phyloP scores from a whole-genome alignment of 1,284 basidiomycete species.

The Ceraceosorus guamensis region DNA sequence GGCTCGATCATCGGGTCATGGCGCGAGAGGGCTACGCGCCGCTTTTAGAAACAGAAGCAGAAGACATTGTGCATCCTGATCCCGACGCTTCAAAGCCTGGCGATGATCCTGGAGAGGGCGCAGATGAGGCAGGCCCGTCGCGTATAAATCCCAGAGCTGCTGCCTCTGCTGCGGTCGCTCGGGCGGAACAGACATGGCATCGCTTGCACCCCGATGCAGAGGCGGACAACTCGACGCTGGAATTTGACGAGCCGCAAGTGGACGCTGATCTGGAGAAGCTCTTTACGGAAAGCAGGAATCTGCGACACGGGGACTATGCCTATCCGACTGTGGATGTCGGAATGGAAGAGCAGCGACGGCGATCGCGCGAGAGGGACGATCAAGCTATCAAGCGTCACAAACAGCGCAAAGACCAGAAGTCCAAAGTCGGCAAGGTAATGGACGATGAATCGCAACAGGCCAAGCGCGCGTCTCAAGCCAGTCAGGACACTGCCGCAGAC shows the following conservation, averaged over 20 bases:
- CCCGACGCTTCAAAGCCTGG: constrained; percentile 47
- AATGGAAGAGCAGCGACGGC: constrained; percentile 54
- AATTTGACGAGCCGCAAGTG: constrained; percentile 57
- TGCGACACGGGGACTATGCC: constrained; percentile 83
- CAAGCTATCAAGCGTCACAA: constrained; percentile 22
- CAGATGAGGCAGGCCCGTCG: constrained; percentile 12
- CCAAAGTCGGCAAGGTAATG: neutral
- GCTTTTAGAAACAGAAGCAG: constrained; percentile 62
- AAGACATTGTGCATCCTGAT: constrained; percentile 61
- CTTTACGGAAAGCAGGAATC: constrained; percentile 63
- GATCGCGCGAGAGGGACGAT: constrained; percentile 23
- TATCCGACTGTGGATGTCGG: constrained; percentile 83
- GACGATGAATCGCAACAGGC: too few species aligned
- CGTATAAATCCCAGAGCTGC: neutral
- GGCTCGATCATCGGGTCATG: constrained; percentile 54
- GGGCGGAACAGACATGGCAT: neutral
- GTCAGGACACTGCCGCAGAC: too few species aligned
- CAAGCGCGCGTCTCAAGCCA: too few species aligned
- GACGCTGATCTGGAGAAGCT: constrained; percentile 61
- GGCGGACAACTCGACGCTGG: constrained; percentile 48
- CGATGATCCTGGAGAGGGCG: constrained; percentile 43
- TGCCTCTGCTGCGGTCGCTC: neutral
- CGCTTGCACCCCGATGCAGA: constrained; percentile 3
- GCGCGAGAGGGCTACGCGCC: constrained; percentile 67
- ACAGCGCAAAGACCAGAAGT: constrained; percentile 2